Evolutionary conservation across 441 rosid genomes (phyloP).

Genomic region (Corymbia citriodora): DNA sequence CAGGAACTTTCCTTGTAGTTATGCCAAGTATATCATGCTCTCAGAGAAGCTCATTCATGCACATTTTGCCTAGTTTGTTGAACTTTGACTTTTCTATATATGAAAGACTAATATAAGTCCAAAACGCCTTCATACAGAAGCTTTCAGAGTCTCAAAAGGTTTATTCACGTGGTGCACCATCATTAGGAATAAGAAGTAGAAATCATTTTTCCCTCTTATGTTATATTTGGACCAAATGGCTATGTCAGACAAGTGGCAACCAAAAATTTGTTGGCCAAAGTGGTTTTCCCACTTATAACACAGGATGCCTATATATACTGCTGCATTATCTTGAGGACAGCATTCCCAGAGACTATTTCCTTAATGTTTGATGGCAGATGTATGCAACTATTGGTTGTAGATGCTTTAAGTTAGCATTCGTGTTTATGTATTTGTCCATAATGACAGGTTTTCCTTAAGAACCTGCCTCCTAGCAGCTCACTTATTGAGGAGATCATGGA

Average conservation of each 20-base stretch:
- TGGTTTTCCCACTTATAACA: background rate
- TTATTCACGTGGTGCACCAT: background rate
- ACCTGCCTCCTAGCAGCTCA: constrained; percentile 84
- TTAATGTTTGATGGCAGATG: background rate
- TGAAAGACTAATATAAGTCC: background rate
- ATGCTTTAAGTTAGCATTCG: background rate
- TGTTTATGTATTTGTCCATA: background rate
- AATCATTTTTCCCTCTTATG: background rate
- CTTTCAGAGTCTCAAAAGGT: background rate
- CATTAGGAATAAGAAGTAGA: background rate
- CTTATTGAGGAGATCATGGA: constrained; percentile 87
- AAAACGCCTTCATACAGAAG: background rate
- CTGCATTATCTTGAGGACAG: background rate
- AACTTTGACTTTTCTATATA: background rate
- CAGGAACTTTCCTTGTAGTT: background rate
- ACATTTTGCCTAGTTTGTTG: background rate
- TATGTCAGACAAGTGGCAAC: background rate
- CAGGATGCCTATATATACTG: background rate
- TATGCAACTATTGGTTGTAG: background rate
- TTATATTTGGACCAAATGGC: background rate
- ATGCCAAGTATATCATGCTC: background rate
- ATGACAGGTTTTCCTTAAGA: constrained; percentile 74
- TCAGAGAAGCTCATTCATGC: background rate
- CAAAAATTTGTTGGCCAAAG: background rate
- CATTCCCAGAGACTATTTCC: background rate